Conservation (phyloP, 2,329 filamentous ascomycete genomes). For the Aspergillus latus region DNA sequence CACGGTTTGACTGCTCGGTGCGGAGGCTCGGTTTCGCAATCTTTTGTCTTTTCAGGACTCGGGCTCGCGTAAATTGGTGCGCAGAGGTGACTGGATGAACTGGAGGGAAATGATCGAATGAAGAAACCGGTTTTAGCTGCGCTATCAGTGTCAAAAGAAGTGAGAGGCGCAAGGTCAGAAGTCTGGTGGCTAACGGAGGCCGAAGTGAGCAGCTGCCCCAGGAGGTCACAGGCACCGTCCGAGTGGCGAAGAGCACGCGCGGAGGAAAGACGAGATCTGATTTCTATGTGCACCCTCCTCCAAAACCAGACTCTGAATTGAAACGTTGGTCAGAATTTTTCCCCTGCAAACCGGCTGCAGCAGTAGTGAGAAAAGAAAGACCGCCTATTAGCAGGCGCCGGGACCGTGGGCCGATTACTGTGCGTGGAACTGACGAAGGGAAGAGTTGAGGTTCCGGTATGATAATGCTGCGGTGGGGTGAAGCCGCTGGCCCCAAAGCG, state of each 20-base stretch:
- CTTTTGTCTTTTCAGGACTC: conserved; percentile 5
- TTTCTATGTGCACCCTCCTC: conserved; percentile 1
- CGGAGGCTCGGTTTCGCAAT: conserved; percentile 15
- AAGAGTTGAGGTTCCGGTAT: not conserved
- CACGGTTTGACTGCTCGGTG: conserved; percentile 9
- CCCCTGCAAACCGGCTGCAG: conserved; percentile 15
- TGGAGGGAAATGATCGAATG: not conserved
- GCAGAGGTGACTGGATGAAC: not conserved
- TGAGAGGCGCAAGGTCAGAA: conserved; percentile 27
- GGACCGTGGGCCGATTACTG: not conserved
- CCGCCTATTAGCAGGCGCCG: conserved; percentile 7
- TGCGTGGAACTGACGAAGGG: not conserved
- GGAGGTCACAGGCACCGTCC: conserved; percentile 34
- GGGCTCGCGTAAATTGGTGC: not conserved
- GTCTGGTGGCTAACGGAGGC: conserved; percentile 21
- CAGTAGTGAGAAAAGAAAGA: conserved; percentile 8
- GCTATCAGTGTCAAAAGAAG: conserved; percentile 13
- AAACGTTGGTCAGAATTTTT: conserved; percentile 10
- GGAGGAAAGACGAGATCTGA: conserved; percentile 10
- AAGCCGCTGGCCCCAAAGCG: not conserved
- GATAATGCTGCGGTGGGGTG: not conserved
- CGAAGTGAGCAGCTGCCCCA: conserved; percentile 36
- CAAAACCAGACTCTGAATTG: not conserved
- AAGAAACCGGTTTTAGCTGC: conserved; percentile 7
- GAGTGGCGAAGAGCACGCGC: conserved; percentile 20